A percentile compares a stretch with the other conserved stretches of the same genome.
phyloP scores from a whole-genome alignment of 306 rosid genomes.

The Cajanus cajan region DNA sequence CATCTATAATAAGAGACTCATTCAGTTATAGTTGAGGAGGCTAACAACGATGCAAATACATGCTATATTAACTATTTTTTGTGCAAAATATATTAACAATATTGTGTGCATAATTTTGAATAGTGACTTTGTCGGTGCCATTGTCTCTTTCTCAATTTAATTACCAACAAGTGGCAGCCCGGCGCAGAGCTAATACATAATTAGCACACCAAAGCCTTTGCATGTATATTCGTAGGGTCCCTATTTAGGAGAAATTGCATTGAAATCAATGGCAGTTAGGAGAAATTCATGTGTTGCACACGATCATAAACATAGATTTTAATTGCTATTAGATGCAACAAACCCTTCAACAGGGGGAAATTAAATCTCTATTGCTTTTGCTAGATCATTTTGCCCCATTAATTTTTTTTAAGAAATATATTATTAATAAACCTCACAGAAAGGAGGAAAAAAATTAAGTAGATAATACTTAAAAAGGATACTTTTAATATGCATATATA shows the following conservation, averaged over 20 bases:
- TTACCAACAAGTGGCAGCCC: constrained; percentile 10
- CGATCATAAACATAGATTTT: not conserved
- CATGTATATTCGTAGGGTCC: not conserved
- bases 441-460: not conserved
- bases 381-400: not conserved
- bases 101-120: not conserved
- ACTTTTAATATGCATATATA: too few relatives aligned
- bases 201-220: not conserved
- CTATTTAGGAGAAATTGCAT: not conserved
- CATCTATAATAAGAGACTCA: not conserved
- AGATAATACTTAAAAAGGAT: too few relatives aligned
- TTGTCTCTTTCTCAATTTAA: not conserved
- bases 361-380: not conserved
- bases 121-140: not conserved
- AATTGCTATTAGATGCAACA: not conserved
- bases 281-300: not conserved
- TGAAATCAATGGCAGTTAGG: not conserved
- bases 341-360: not conserved
- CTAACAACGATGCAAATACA: not conserved
- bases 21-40: not conserved
- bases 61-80: too few relatives aligned
- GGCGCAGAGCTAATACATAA: constrained; percentile 24
- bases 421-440: not conserved
- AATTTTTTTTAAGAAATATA: not conserved
- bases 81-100: too few relatives aligned